Evolutionary conservation across 768 basidiomycete species (phyloP), one percentile per base, ranked within the genome.

Genomic region (Gloeostereum incarnatum): DNA sequence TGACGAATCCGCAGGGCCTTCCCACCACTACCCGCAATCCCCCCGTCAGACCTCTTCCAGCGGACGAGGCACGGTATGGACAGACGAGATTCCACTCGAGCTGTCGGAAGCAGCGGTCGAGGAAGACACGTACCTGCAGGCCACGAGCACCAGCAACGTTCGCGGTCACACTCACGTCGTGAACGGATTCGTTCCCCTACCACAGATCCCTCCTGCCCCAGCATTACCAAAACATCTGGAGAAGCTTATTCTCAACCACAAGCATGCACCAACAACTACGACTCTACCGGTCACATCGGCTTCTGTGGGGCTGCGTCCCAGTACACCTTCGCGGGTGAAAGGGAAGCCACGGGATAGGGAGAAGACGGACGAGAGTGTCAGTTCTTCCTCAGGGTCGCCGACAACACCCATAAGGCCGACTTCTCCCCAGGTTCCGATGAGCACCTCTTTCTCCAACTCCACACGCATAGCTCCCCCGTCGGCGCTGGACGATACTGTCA

Each of bases 151-250:
- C 16, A 60, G 62, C 38, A 54, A 52, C 26, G 54, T 60, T 27
- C 36, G 46, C 3, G 36, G 35, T 18, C 30, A 40, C 8, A 35
- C 24, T 14, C 46, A 41, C 14, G 36, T 38, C 17, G 24, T 48
- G 43, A 45, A 46, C 31, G 49, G 47, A 46, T 65, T 71, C 49
- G 58, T 66, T 22, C 77, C 81, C 8, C 74, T 80, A 1, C 86
- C 90, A 13, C 77, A 78, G 46, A 83, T 93, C 43, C 92, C 92
- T 2, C 80, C 82, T 16, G 92, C 96, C 2, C 92, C 96, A 1
- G 65, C 71, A 1, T 69, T 98, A 31, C 96, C 96, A 0, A 65
- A 92, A 1, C 90, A 97, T 51, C 65, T 99, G 29, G 93, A 98
- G 52, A 92, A 91, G 51, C 79, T 96, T 35, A 96, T 97, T 41